Base-by-base conservation (phyloP, 2,329 filamentous ascomycete genomes). In the Geosmithia putterillii region DNA sequence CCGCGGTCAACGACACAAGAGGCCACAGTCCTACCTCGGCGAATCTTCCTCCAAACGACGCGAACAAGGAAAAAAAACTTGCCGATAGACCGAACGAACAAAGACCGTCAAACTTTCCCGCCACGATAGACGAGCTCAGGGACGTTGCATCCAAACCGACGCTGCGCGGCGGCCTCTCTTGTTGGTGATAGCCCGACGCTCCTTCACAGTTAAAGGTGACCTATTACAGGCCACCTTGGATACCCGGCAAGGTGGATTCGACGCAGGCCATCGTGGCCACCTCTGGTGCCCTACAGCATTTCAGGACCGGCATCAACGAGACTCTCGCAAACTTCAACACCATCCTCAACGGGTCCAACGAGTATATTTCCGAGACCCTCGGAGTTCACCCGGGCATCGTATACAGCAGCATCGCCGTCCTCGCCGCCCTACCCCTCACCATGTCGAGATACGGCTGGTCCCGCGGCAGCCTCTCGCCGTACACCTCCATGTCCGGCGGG, bases 251-350 rank as follows among this genome's bases (percentile, higher is more conserved):
- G 62, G 73, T 79, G 75, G 75, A 74, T 77, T 78, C 74, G 60
- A 62, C 37, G 10, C 67, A 71, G 62, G 64, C 63, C 59, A 57
- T 65, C 57, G 66, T 70, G 73, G 76, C 74, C 73, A 76, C 75
- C 57, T 69, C 71, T 61, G 75, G 75, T 77, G 76, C 73, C 65
- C 61, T 77, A 58, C 72, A 72, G 65, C 77, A 73, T 64, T 67
- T 74, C 59, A 70, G 68, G 54, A 70, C 70, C 56, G 77, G 76
- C 61, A 58, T 81, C 55, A 70, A 74, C 58, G 67, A 64, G 47
- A 70, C 70, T 45, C 51, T 74, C 51, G 56, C 60, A 48, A 67
- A 69, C 44, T 57, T 80, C 42, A 67, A 69, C 49, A 59, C 61
- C 50, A 64, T 62, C 46, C 61, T 74, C 51, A 59, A 65, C 45